Percentiles rank a stretch among this genome's conserved stretches.
These are phyloP conservation scores for Aspergillus sp. DNA, from an alignment of 2,329 filamentous ascomycete genomes.

Conservation along the genomic window DNA sequence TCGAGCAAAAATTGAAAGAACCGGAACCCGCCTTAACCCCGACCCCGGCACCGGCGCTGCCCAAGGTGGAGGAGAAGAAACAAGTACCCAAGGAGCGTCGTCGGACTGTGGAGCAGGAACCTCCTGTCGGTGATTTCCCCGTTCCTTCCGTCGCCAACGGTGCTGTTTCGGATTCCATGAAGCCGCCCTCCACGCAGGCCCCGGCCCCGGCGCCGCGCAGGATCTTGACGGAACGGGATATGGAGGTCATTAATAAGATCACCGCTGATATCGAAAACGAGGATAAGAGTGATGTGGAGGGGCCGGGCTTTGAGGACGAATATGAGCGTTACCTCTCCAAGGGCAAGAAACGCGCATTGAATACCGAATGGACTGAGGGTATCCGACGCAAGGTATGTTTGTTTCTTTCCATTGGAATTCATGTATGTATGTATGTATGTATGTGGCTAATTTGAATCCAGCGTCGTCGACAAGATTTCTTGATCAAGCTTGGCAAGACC, in stretches of 20 bases:
- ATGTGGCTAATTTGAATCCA: constrained; percentile 25
- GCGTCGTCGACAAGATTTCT: constrained; percentile 51
- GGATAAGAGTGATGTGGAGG: constrained; percentile 52
- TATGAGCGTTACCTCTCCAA: constrained; percentile 47
- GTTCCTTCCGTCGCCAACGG: constrained; percentile 18
- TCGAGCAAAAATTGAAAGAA: constrained; percentile 13
- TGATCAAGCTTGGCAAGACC: constrained; percentile 49
- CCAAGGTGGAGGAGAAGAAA: constrained; percentile 21
- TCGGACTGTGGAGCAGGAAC: constrained; percentile 15
- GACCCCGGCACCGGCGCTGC: constrained; percentile 8
- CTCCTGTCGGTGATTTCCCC: constrained; percentile 12
- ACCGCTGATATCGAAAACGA: constrained; percentile 52
- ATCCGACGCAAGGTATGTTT: constrained; percentile 55
- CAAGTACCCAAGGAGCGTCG: constrained; percentile 20
- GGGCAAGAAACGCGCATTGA: constrained; percentile 58
- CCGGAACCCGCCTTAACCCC: constrained; percentile 18
- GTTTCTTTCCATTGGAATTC: neutral
- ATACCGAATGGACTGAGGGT: constrained; percentile 56
- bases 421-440: neutral
- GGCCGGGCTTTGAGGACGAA: constrained; percentile 43
- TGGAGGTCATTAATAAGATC: constrained; percentile 60
- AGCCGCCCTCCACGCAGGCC: constrained; percentile 5
- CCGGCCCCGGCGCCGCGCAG: constrained; percentile 46
- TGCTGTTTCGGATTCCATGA: constrained; percentile 10
- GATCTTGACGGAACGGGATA: constrained; percentile 51